Percentiles rank a stretch among this genome's conserved stretches.
phyloP scores from a whole-genome alignment of 1,284 basidiomycete species.

The Trichosporon coremiiforme region DNA sequence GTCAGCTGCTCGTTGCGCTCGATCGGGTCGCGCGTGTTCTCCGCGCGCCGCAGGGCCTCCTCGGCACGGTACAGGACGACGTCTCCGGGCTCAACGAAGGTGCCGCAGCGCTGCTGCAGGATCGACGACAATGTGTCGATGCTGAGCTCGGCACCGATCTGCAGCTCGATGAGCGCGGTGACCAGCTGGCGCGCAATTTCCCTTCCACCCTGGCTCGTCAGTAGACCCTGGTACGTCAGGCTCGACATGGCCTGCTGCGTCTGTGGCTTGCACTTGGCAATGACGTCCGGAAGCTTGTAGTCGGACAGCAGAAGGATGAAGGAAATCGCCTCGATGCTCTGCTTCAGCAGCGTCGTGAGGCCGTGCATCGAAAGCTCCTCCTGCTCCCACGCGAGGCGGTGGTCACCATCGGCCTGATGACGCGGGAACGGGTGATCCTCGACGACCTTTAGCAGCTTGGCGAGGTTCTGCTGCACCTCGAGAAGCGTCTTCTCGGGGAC shows the following conservation, averaged over 20 bases:
- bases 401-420: slow-evolving; percentile 49
- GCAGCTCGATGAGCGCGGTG: slow-evolving; percentile 94
- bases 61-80: slow-evolving; percentile 84
- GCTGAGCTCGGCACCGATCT: slow-evolving; percentile 92
- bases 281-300: slow-evolving; percentile 83
- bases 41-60: slow-evolving; percentile 87
- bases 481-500: slow-evolving; percentile 67
- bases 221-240: slow-evolving; percentile 80
- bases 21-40: slow-evolving; percentile 70
- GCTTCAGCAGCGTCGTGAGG: slow-evolving; percentile 65
- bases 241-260: slow-evolving; percentile 68
- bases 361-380: slow-evolving; percentile 50
- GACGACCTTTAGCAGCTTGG: slow-evolving; percentile 72
- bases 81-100: slow-evolving; percentile 97
- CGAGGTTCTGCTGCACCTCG: slow-evolving; percentile 75
- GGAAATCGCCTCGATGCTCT: slow-evolving; percentile 86
- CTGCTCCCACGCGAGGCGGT: slow-evolving; percentile 52
- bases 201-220: slow-evolving; percentile 78
- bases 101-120: slow-evolving; percentile 89
- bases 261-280: slow-evolving; percentile 58
- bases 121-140: slow-evolving; percentile 95
- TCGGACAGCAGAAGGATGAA: slow-evolving; percentile 91
- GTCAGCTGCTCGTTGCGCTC: slow-evolving; percentile 75
- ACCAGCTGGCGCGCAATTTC: slow-evolving; percentile 83
- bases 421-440: slow-evolving; percentile 52